Conservation (phyloP, 2,329 filamentous ascomycete species). For the Pseudocercospora crystallina region DNA sequence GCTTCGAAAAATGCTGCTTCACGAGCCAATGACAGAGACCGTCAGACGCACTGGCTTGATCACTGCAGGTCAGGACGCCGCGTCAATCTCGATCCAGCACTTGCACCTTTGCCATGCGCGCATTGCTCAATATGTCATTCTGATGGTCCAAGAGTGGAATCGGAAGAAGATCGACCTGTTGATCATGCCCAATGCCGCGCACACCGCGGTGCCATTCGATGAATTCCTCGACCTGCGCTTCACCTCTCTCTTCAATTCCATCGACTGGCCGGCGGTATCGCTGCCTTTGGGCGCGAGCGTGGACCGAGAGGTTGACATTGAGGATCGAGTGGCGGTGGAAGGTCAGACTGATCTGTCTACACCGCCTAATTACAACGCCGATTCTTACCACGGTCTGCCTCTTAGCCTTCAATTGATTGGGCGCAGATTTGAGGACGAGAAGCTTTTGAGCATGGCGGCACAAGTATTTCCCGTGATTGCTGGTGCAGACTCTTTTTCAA, state of each 20-base stretch:
- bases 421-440: too few relatives aligned
- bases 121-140: slow-evolving; percentile 36
- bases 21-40: slow-evolving; percentile 48
- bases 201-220: slow-evolving; percentile 55
- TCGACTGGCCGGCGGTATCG: slow-evolving; percentile 13
- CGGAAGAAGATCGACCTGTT: slow-evolving; percentile 51
- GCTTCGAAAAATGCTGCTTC: too few relatives aligned
- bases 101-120: slow-evolving; percentile 45
- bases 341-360: too few relatives aligned
- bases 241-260: slow-evolving; percentile 50
- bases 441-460: too few relatives aligned
- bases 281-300: too few relatives aligned
- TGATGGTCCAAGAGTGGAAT: slow-evolving; percentile 45
- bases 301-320: too few relatives aligned
- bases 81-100: slow-evolving; percentile 40
- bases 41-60: slow-evolving; percentile 34
- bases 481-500: too few relatives aligned
- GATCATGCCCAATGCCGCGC: slow-evolving; percentile 49
- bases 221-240: slow-evolving; percentile 48
- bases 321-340: too few relatives aligned
- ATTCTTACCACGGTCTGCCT: too few relatives aligned
- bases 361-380: too few relatives aligned
- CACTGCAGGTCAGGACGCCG: slow-evolving; percentile 33
- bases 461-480: too few relatives aligned
- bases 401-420: too few relatives aligned